Base-by-base conservation (phyloP, 306 rosid species). In the Pterocarpus santalinus region DNA sequence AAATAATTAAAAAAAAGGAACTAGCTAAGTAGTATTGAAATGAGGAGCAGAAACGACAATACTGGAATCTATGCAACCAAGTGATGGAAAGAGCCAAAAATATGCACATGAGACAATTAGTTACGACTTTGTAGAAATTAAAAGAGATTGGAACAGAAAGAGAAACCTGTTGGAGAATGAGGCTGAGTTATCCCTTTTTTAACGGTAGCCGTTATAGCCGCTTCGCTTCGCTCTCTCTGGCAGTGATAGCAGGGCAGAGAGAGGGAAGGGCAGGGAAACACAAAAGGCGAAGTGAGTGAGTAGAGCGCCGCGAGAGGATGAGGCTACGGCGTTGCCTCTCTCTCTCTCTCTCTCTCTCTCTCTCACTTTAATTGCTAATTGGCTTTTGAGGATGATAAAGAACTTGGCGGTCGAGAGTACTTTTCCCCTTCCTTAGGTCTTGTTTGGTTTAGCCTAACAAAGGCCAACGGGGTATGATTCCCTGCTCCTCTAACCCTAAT, bases 251-350 rank as follows among this genome's bases (percentile, higher is more conserved):
- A 6, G 1, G 11, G 39, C 22, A 56, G 33, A n/a, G 28, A 39
- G 43, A 69, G 71, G 63, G 84, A 69, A 22, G 28, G 28, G 28
- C 28, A 22, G 28, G 28, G 28, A 22, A 22, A 22, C 28, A 22
- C 28, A 22, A 1, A 22, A 22, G 28, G 28, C 28, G 28, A 22
- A 22, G 0, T 22, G 58, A 52, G 13, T 2, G 46, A 36, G 52
- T 32, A 30, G n/a, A 13, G 61, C 68, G 70, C 36, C 33, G 69
- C 34, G 13, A 67, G 73, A 86, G 81, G 90, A 81, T 87, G 86
- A 81, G 90, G 86, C 4, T 73, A 69, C 65, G 39, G 55, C 8
- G 35, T 5, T 22, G 9, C 13, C 8, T 4, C 16, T 16, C 68
- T 28, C 60, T 10, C 17, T 46, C 4, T 2, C 58, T 36, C 11